phyloP scores from a whole-genome alignment of 1,139 yeast genomes.

The Blastobotrys petasosporus region DNA sequence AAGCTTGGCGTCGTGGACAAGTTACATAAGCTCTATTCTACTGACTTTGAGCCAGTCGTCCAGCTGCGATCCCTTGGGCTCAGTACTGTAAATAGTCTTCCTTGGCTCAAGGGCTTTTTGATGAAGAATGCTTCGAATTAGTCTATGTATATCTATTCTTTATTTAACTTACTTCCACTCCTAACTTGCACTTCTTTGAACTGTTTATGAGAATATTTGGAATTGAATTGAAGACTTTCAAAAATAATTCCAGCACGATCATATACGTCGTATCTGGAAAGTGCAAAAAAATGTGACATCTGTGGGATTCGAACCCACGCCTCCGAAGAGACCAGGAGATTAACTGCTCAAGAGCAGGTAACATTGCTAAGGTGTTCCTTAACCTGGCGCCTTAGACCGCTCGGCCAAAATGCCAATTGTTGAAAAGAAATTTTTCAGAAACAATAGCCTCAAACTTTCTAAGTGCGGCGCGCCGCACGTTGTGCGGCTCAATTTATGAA shows the following conservation, averaged over 20 bases:
- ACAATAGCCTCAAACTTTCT: background rate
- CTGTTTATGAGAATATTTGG: too few relatives aligned
- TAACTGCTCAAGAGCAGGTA: too few relatives aligned
- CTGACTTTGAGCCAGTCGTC: slow-evolving; percentile 69
- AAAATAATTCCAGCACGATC: too few relatives aligned
- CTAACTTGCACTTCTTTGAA: too few relatives aligned
- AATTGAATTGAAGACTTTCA: background rate
- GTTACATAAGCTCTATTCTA: slow-evolving; percentile 78
- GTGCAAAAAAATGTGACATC: background rate
- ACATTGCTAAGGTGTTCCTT: background rate
- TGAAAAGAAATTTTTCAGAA: background rate
- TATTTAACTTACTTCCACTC: background rate
- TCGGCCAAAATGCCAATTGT: background rate
- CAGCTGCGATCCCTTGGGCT: slow-evolving; percentile 71
- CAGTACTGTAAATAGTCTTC: slow-evolving; percentile 56
- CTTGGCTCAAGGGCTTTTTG: slow-evolving; percentile 54
- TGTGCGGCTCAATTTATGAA: too few relatives aligned
- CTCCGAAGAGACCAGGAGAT: slow-evolving; percentile 1
- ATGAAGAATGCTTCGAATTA: slow-evolving; percentile 42
- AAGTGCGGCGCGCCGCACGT: background rate
- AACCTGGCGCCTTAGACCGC: slow-evolving; percentile 1
- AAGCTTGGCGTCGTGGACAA: slow-evolving; percentile 87
- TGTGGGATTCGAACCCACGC: slow-evolving; percentile 2
- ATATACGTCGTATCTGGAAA: too few relatives aligned
- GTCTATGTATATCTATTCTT: background rate